Evolutionary conservation across 2,329 filamentous ascomycete genomes (phyloP).

Genomic region (Pseudogymnoascus sp.): DNA sequence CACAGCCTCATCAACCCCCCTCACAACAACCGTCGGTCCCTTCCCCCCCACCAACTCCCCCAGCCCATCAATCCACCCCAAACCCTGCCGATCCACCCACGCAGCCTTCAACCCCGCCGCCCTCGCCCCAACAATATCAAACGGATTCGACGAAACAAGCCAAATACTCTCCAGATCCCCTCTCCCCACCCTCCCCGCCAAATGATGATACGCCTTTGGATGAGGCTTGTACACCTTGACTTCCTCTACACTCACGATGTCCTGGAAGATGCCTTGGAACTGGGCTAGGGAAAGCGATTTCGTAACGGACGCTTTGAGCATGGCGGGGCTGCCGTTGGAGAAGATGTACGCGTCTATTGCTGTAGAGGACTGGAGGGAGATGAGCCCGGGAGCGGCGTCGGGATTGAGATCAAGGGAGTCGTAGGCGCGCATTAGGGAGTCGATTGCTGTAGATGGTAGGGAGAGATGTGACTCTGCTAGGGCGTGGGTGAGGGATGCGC

Average conservation of each 20-base stretch:
- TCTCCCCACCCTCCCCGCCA: slow-evolving; percentile 25
- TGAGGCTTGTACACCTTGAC: slow-evolving; percentile 60
- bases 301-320: slow-evolving; percentile 56
- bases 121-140: slow-evolving; percentile 62
- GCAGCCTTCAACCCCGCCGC: slow-evolving; percentile 55
- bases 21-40: slow-evolving; percentile 48
- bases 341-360: slow-evolving; percentile 55
- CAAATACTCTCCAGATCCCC: slow-evolving; percentile 46
- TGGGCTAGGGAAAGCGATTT: slow-evolving; percentile 49
- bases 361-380: slow-evolving; percentile 37
- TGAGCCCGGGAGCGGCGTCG: slow-evolving; percentile 53
- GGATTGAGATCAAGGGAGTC: slow-evolving; percentile 58
- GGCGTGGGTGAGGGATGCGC: slow-evolving; percentile 56
- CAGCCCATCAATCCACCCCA: slow-evolving; percentile 60
- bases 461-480: slow-evolving; percentile 49
- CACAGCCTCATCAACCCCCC: slow-evolving; percentile 53
- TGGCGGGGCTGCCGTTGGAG: slow-evolving; percentile 60
- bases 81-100: slow-evolving; percentile 59
- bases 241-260: slow-evolving; percentile 56
- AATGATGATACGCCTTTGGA: slow-evolving; percentile 29
- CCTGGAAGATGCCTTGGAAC: slow-evolving; percentile 56
- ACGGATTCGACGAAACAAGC: slow-evolving; percentile 67
- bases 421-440: slow-evolving; percentile 56
- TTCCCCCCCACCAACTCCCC: slow-evolving; percentile 39
- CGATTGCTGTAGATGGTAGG: slow-evolving; percentile 39